Conservation (phyloP, 345 rosid species). For the Murraya paniculata region DNA sequence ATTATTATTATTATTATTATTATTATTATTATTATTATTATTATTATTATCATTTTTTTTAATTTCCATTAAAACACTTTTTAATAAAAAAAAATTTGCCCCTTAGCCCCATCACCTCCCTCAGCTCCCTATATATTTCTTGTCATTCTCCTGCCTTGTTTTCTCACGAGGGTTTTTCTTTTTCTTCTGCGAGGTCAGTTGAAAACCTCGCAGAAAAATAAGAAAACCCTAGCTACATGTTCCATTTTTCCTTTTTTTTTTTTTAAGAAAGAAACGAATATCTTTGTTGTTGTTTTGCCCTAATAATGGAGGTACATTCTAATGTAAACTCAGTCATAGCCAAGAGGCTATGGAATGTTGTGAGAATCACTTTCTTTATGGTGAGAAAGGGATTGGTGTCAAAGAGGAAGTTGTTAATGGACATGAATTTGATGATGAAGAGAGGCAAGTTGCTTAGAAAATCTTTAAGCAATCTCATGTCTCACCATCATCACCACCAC, state of each 20-base stretch:
- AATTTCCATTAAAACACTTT: background rate
- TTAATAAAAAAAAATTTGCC: background rate
- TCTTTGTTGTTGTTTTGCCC: background rate
- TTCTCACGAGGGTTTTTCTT: constrained; percentile 32
- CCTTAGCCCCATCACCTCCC: background rate
- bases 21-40: no score
- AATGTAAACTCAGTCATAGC: constrained; percentile 30
- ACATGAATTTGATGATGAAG: constrained; percentile 54
- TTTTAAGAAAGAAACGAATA: background rate
- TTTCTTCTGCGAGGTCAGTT: constrained; percentile 46
- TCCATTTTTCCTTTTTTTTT: no score
- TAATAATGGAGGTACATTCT: constrained; percentile 29
- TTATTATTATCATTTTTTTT: background rate
- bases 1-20: background rate
- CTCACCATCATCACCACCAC: constrained; percentile 26
- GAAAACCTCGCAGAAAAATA: constrained; percentile 44
- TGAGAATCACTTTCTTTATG: constrained; percentile 47
- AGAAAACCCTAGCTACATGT: constrained; percentile 29
- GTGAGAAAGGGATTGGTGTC: constrained; percentile 43
- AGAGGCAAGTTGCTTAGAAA: constrained; percentile 48
- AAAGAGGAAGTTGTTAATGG: constrained; percentile 57
- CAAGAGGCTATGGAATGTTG: constrained; percentile 51
- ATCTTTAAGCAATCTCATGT: constrained; percentile 38
- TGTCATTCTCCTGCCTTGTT: background rate
- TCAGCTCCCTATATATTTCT: constrained; percentile 23